Conservation (phyloP, 805 yeast species). For the Teunomyces barrocoloradensis region DNA sequence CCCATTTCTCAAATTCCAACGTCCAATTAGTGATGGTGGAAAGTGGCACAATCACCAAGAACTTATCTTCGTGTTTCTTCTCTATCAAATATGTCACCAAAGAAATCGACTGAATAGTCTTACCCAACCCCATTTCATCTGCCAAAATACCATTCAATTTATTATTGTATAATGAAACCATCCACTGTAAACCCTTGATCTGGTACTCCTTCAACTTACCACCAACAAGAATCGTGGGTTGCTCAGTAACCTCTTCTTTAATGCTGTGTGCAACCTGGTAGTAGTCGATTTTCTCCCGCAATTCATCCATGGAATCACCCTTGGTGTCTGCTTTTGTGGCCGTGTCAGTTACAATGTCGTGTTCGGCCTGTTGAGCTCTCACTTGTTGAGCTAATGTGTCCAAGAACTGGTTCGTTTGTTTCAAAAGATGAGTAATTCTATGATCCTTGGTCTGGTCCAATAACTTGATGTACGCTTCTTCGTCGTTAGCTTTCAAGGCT, state of each 20-base stretch:
- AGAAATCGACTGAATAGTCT: slow-evolving; percentile 75
- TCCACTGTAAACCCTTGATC: slow-evolving; percentile 63
- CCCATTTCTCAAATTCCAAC: slow-evolving; percentile 84
- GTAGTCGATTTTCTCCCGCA: slow-evolving; percentile 68
- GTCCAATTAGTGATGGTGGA: slow-evolving; percentile 88
- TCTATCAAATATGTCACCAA: slow-evolving; percentile 70
- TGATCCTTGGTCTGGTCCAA: slow-evolving; percentile 86
- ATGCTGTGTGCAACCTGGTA: slow-evolving; percentile 79
- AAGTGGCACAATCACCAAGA: slow-evolving; percentile 76
- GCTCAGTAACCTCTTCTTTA: slow-evolving; percentile 62
- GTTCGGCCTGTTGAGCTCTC: slow-evolving; percentile 66
- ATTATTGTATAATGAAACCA: slow-evolving; percentile 61
- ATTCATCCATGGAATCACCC: slow-evolving; percentile 47
- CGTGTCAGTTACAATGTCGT: slow-evolving; percentile 34
- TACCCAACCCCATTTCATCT: slow-evolving; percentile 69
- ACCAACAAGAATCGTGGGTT: slow-evolving; percentile 70
- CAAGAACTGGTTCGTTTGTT: slow-evolving; percentile 75
- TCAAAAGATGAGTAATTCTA: slow-evolving; percentile 78
- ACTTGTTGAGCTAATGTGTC: slow-evolving; percentile 79
- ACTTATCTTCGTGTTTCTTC: slow-evolving; percentile 65
- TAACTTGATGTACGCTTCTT: slow-evolving; percentile 80
- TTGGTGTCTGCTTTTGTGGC: slow-evolving; percentile 27
- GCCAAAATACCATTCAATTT: slow-evolving; percentile 63
- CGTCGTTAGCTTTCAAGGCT: slow-evolving; percentile 84
- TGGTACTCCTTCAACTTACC: slow-evolving; percentile 79